Evolutionary conservation across 495 filamentous ascomycete genomes (phyloP), one percentile per base, ranked within the genome.

Genomic region (Penicillium roqueforti): DNA sequence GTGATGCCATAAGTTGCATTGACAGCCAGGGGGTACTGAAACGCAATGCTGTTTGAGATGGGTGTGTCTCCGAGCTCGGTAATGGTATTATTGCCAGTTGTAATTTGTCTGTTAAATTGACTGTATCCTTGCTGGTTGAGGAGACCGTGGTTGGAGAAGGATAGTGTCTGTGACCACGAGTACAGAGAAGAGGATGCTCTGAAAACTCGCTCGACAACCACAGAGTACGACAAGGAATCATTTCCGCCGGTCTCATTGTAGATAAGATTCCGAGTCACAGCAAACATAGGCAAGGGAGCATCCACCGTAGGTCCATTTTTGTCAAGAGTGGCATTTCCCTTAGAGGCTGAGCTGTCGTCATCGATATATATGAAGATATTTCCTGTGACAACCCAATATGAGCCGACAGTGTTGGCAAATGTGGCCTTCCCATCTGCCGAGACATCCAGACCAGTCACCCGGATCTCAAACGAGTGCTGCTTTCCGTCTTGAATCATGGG

Each of bases 401-500:
- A 36, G 32, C 32, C 32, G 14, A 36, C 32, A 36, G 32, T 36
- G 2, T 36, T 16, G 2, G 32, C 5, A 36, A 36, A 36, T 36
- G 14, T 16, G 32, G 32, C 32, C 6, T 0, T 16, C 6, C 32
- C 32, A 36, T 36, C 14, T 8, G 32, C 14, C 14, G 32, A 36
- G 32, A 16, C 32, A 36, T 16, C 7, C 6, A 36, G 32, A 8
- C 32, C 32, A 2, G 32, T 36, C n/a, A 36, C 6, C 14, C 14
- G 32, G n/a, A 36, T 36, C n/a, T 36, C 32, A 36, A 36, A 36
- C 2, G 32, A 36, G 16, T 36, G 32, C 29, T 18, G 54, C 2
- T 68, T 38, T 2, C 82, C 85, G 61, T 89, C 83, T 40, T 80
- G 83, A 6, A 95, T 72, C 16, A 87, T 32, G 0, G 87, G 82